A percentile compares a stretch with the other conserved stretches of the same genome.
Conservation (phyloP, 495 filamentous ascomycete species). For the Hypoxylon perforatum region DNA sequence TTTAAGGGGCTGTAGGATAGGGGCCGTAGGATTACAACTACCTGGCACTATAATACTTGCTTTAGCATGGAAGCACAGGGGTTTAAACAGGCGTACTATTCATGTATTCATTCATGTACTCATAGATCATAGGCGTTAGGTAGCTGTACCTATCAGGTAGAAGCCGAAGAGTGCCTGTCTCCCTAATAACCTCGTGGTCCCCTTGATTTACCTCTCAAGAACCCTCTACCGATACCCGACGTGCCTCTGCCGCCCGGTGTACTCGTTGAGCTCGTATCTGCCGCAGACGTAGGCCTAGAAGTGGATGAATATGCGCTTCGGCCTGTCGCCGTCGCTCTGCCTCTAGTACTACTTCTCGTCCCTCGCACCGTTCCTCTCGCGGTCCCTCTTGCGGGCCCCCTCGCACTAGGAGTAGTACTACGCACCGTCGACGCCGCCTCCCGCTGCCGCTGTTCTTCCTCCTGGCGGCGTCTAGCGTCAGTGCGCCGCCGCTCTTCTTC, state of each 20-base stretch:
- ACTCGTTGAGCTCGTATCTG: constrained; percentile 47
- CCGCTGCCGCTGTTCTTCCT: constrained; percentile 74
- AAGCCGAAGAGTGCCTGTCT: background rate
- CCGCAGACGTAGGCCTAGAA: constrained; percentile 26
- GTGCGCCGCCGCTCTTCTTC: constrained; percentile 81
- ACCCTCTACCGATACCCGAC: constrained; percentile 58
- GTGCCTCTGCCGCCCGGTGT: constrained; percentile 43
- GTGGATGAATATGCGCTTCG: constrained; percentile 10
- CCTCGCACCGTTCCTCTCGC: constrained; percentile 42
- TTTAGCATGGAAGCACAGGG: background rate
- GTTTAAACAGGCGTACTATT: background rate
- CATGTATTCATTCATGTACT: background rate
- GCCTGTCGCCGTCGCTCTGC: constrained; percentile 21
- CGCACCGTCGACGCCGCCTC: constrained; percentile 54
- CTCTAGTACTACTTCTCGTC: constrained; percentile 39
- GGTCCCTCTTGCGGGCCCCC: constrained; percentile 45
- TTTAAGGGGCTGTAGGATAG: background rate
- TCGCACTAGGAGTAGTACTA: constrained; percentile 28
- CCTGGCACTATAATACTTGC: background rate
- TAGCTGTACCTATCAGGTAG: background rate
- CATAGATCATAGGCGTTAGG: background rate
- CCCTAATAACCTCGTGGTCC: constrained; percentile 41
- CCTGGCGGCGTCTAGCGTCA: constrained; percentile 73
- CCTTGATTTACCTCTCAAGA: constrained; percentile 45
- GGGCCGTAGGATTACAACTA: background rate